A percentile compares a stretch with the other conserved stretches of the same genome.
Conservation (phyloP, 768 basidiomycete genomes). For the Suillus alpinus region DNA sequence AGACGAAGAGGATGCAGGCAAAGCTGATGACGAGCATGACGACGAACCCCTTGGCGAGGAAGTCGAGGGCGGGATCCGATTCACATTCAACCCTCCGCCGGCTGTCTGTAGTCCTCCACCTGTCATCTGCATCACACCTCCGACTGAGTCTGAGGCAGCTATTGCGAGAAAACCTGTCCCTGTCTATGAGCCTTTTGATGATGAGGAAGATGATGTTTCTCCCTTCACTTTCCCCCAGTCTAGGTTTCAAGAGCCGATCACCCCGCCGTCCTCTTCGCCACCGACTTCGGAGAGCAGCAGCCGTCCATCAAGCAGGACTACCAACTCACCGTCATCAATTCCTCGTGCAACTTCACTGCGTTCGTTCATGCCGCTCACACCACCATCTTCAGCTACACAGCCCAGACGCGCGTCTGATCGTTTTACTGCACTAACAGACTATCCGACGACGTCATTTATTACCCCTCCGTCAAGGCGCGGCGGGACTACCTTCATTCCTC, state of each 20-base stretch:
- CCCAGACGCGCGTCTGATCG: constrained; percentile 30
- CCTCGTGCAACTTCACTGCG: constrained; percentile 43
- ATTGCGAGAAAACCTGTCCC: constrained; percentile 6
- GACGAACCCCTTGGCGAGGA: constrained; percentile 56
- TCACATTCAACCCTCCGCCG: constrained; percentile 67
- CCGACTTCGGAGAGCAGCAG: constrained; percentile 4
- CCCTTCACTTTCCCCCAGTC: constrained; percentile 24
- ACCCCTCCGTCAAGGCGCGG: constrained; percentile 57
- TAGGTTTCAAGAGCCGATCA: constrained; percentile 8
- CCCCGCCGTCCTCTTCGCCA: constrained; percentile 10
- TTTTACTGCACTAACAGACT: constrained; percentile 18
- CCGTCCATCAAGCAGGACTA: constrained; percentile 14
- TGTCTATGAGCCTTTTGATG: constrained; percentile 15
- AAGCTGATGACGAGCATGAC: constrained; percentile 37
- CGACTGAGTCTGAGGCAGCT: constrained; percentile 14
- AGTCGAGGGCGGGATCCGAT: constrained; percentile 67
- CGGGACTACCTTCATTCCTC: constrained; percentile 54
- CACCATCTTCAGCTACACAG: constrained; percentile 32
- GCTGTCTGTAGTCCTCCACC: constrained; percentile 28
- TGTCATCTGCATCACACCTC: constrained; percentile 16
- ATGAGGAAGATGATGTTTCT: constrained; percentile 20
- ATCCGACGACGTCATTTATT: constrained; percentile 32
- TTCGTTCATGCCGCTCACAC: constrained; percentile 28
- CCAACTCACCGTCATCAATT: constrained; percentile 47
- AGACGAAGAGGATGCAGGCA: constrained; percentile 22